phyloP scores from a whole-genome alignment of 331 rosid species.

The Ulmus americana region DNA sequence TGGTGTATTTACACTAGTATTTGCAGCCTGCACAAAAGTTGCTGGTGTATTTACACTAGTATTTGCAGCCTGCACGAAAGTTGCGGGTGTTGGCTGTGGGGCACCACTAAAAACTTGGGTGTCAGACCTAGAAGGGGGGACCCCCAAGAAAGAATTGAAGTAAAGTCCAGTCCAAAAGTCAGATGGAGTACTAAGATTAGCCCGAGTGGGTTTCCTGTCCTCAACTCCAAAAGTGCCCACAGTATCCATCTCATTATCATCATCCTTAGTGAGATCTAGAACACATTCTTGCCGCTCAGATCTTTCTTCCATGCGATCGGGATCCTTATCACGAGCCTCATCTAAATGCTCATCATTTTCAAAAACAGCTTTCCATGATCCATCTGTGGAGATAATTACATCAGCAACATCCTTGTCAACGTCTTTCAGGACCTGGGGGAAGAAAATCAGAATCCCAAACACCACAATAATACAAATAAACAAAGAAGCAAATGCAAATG shows the following conservation, averaged over 20 bases:
- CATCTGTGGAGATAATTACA: constrained; percentile 68
- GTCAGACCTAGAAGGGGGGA: constrained; percentile 28
- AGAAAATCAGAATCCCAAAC: constrained; percentile 20
- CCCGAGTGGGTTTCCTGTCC: constrained; percentile 53
- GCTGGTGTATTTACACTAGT: constrained; percentile 1
- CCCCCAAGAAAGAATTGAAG: neutral
- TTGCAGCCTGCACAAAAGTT: neutral
- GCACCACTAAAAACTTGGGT: constrained; percentile 26
- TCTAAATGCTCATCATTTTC: constrained; percentile 38
- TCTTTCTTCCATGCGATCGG: constrained; percentile 30
- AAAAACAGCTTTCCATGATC: constrained; percentile 73
- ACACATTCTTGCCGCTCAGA: constrained; percentile 39
- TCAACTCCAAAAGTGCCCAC: constrained; percentile 27
- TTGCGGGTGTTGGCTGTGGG: constrained; percentile 23
- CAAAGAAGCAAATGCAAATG: constrained; percentile 15
- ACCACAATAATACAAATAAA: constrained; percentile 14
- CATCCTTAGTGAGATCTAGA: constrained; percentile 63
- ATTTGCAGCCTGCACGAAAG: neutral
- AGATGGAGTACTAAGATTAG: constrained; percentile 20
- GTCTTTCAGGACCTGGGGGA: constrained; percentile 58
- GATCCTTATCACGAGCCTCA: constrained; percentile 29
- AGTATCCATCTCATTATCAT: constrained; percentile 44
- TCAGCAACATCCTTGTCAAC: constrained; percentile 60
- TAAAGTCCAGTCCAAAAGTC: constrained; percentile 37
- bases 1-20: too few relatives aligned